Percentiles rank a stretch among this genome's conserved stretches.
These are phyloP conservation scores for Juncus effusus DNA, from an alignment of 176 grass and related monocot species.

Conservation along the genomic window DNA sequence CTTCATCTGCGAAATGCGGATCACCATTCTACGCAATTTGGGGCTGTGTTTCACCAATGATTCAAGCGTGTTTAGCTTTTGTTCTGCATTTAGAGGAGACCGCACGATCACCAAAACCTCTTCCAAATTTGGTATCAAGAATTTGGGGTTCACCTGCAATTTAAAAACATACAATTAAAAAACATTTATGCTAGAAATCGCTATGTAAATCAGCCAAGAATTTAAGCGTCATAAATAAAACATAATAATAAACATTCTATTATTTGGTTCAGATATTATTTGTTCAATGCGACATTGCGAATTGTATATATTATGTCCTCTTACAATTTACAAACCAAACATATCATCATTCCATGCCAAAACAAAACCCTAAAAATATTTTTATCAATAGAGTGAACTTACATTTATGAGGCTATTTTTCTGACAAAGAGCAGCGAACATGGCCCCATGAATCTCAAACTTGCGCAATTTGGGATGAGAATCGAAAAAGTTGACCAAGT, in stretches of 20 bases:
- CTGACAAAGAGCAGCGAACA: constrained; percentile 93
- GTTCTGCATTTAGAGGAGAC: constrained; percentile 90
- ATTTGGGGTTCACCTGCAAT: constrained; percentile 70
- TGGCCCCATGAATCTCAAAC: constrained; percentile 93
- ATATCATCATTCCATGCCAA: constrained; percentile 7
- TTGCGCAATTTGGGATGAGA: constrained; percentile 60
- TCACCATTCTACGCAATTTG: constrained; percentile 61
- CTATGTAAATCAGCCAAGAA: too few species aligned
- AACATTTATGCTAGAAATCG: too few species aligned
- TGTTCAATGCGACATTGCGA: not conserved
- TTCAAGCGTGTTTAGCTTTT: constrained; percentile 82
- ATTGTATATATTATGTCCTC: not conserved
- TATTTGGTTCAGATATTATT: too few species aligned
- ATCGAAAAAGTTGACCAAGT: constrained; percentile 87
- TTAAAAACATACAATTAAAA: constrained; percentile 22
- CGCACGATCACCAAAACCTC: constrained; percentile 85
- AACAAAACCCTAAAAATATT: not conserved
- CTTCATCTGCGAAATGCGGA: constrained; percentile 98
- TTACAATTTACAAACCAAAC: not conserved
- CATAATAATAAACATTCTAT: too few species aligned
- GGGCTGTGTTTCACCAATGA: constrained; percentile 65
- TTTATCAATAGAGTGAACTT: not conserved
- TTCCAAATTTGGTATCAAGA: constrained; percentile 78
- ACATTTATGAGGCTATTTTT: constrained; percentile 91
- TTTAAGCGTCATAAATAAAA: too few species aligned